Conservation (phyloP, 495 filamentous ascomycete genomes). For the Aspergillus sparsus region DNA sequence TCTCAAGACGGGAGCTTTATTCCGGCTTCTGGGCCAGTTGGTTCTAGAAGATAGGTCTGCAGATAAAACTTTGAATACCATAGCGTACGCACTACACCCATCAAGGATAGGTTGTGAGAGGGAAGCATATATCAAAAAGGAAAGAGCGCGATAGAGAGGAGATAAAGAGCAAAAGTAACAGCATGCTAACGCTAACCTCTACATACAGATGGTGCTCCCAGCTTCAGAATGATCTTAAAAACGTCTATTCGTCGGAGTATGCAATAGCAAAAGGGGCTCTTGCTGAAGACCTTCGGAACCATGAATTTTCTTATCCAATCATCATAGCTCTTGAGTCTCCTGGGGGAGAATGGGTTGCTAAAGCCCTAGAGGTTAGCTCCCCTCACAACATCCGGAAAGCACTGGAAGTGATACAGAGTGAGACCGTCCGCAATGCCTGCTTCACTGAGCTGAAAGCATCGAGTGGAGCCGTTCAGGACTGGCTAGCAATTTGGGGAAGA, state of each 20-base stretch:
- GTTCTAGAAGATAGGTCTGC: conserved; percentile 23
- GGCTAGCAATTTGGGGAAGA: conserved; percentile 23
- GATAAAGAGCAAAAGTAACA: neutral
- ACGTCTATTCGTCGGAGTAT: conserved; percentile 35
- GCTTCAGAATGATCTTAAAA: conserved; percentile 38
- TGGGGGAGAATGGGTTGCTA: conserved; percentile 22
- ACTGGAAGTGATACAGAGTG: conserved; percentile 23
- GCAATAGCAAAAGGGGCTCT: conserved; percentile 30
- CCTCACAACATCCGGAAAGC: conserved; percentile 26
- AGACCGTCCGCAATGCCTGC: conserved; percentile 21
- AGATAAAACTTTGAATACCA: conserved; percentile 23
- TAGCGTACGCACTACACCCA: conserved; percentile 21
- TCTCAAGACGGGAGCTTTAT: conserved; percentile 28
- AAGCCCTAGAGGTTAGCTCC: conserved; percentile 20
- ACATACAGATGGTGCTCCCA: conserved; percentile 32
- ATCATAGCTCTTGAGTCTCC: conserved; percentile 29
- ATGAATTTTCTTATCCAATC: conserved; percentile 34
- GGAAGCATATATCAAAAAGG: neutral
- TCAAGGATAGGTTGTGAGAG: too few species aligned
- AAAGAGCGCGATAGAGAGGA: neutral
- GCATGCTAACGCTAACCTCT: neutral
- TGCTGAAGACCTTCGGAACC: conserved; percentile 36
- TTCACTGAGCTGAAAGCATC: conserved; percentile 21
- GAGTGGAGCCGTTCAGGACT: conserved; percentile 23
- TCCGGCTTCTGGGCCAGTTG: conserved; percentile 27